These are phyloP conservation scores for Exophiala spinifera DNA, from an alignment of 2,329 filamentous ascomycete species.

Conservation along the genomic window DNA sequence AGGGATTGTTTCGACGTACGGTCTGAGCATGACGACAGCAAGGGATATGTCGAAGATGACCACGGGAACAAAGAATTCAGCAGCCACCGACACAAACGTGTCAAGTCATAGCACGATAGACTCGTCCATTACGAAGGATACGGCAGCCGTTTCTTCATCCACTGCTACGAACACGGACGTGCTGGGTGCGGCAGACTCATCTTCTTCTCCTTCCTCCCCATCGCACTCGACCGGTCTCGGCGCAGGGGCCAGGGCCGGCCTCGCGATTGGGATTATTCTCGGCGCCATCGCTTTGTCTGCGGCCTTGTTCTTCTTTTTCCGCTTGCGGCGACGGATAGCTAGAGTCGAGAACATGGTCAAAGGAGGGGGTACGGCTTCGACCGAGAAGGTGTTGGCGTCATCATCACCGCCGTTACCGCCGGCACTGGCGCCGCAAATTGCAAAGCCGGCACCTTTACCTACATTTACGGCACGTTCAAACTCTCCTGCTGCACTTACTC, in stretches of 20 bases:
- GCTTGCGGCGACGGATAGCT: constrained; percentile 1
- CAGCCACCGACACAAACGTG: too few species aligned
- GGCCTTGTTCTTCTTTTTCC: constrained; percentile 6
- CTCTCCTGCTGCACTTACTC: neutral
- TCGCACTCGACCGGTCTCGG: constrained; percentile 10
- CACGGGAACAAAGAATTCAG: neutral
- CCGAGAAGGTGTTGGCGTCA: neutral
- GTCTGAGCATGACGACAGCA: constrained; percentile 7
- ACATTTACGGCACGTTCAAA: neutral
- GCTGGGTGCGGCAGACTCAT: neutral
- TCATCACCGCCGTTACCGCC: neutral
- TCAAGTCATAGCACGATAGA: too few species aligned
- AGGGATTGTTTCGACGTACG: constrained; percentile 14
- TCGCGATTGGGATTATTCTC: constrained; percentile 15
- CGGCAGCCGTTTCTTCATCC: constrained; percentile 1
- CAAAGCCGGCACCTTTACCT: neutral
- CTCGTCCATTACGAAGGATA: too few species aligned
- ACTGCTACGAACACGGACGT: neutral
- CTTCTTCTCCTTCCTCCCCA: neutral
- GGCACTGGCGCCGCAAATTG: neutral
- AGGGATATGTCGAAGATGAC: neutral
- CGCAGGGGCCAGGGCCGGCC: constrained; percentile 16
- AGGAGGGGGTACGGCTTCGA: constrained; percentile 6
- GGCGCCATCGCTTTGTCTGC: constrained; percentile 9
- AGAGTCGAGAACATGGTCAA: constrained; percentile 5